Base-by-base conservation (phyloP, 192 early-diverging fungal species). In the Mortierella claussenii region DNA sequence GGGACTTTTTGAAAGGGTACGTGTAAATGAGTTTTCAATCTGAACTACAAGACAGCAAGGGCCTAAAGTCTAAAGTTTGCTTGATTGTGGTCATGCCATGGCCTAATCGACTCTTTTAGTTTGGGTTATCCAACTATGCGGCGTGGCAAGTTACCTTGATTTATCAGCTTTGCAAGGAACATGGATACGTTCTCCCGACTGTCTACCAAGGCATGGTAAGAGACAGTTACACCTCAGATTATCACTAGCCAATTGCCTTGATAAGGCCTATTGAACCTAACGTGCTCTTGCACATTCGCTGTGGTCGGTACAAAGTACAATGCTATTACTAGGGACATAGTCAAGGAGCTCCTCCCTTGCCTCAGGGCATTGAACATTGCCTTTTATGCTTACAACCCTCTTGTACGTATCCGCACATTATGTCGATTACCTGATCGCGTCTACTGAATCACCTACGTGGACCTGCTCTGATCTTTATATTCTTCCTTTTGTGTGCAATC, bases 351-450 rank as follows among this genome's bases (percentile, higher is more conserved):
- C 3, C 56, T 89, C 49, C 86, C 88, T 7, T 89, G 86, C 45
- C 64, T 89, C 20, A 74, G 79, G 24, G 69, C 74, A 26, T 70
- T 89, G 47, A 73, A 79, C 45, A 85, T 90, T 50, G 68, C 82
- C 21, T 89, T 91, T 49, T 91, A 91, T 54, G 86, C 83, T 10
- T 90, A 86, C 82, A 89, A 90, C 69, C 87, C 87, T 13, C 69
- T 88, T 20, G 84, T 63, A 63, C 42, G 69, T 34, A 31, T n/a
- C n/a, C n/a, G n/a, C n/a, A n/a, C n/a, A n/a, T n/a, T n/a, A n/a
- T n/a, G n/a, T n/a, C n/a, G n/a, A n/a, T n/a, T n/a, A n/a, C n/a
- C n/a, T n/a, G n/a, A n/a, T n/a, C n/a, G n/a, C n/a, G n/a, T n/a
- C n/a, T n/a, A n/a, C n/a, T 21, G 0, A 31, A 0, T 47, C 40